Percentiles rank a stretch among this genome's conserved stretches.
Evolutionary conservation across 164 flowering plant species (phyloP).

Genomic region (Stephania cephalantha): DNA sequence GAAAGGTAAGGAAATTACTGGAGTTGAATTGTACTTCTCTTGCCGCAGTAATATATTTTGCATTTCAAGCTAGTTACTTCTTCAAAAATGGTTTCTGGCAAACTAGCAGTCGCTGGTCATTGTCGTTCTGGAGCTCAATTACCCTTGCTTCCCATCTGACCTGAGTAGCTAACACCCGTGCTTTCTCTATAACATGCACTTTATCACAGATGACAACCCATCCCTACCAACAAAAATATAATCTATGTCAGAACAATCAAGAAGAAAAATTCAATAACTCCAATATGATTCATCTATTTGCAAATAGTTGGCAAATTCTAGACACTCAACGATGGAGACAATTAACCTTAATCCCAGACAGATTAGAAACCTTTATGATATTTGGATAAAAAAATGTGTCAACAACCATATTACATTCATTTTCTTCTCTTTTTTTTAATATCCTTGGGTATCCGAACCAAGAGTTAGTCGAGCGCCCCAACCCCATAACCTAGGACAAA

Average conservation of each 20-base stretch:
- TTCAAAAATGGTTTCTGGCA: slow-evolving; percentile 90
- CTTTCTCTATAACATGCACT: slow-evolving; percentile 62
- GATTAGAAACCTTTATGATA: too few relatives aligned
- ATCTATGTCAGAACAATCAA: slow-evolving; percentile 5
- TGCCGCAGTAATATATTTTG: background rate
- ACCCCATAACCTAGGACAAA: too few relatives aligned
- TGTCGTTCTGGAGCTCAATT: slow-evolving; percentile 77
- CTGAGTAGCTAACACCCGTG: slow-evolving; percentile 58
- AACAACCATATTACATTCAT: too few relatives aligned
- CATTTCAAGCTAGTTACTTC: slow-evolving; percentile 38
- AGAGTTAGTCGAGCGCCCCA: too few relatives aligned
- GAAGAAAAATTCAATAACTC: background rate
- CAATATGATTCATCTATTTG: background rate
- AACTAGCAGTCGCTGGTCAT: slow-evolving; percentile 81
- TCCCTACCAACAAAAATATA: slow-evolving; percentile 43
- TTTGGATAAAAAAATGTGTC: too few relatives aligned
- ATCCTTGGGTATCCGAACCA: too few relatives aligned
- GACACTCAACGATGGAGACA: background rate
- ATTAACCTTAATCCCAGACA: background rate
- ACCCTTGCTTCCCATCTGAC: slow-evolving; percentile 94
- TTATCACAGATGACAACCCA: slow-evolving; percentile 82
- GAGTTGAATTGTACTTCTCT: slow-evolving; percentile 5
- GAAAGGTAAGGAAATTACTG: slow-evolving; percentile 7
- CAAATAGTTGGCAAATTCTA: background rate
- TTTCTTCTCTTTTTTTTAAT: too few relatives aligned